These are phyloP conservation scores for Myochromella boudieri DNA, from an alignment of 768 basidiomycete genomes.

Conservation along the genomic window DNA sequence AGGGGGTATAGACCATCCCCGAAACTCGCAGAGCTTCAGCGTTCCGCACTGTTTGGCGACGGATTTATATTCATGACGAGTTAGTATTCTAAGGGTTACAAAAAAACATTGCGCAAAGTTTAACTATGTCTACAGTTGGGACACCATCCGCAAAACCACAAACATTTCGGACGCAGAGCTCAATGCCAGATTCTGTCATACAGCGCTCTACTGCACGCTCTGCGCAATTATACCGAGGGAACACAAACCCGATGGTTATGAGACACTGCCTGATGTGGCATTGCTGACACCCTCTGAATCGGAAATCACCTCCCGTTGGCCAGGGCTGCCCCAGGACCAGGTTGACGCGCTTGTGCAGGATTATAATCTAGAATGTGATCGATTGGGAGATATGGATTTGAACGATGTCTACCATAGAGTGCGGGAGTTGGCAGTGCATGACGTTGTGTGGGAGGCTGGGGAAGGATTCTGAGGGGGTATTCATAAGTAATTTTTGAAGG, in stretches of 20 bases:
- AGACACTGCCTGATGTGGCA: constrained; percentile 59
- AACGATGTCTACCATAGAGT: constrained; percentile 63
- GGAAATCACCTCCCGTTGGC: constrained; percentile 72
- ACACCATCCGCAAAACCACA: constrained; percentile 67
- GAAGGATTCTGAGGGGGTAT: constrained; percentile 12
- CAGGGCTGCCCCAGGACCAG: constrained; percentile 68
- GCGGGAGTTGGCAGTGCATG: constrained; percentile 58
- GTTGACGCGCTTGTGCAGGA: constrained; percentile 58
- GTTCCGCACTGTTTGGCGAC: constrained; percentile 79
- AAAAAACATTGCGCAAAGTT: background rate
- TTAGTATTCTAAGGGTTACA: constrained; percentile 36
- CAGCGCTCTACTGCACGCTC: constrained; percentile 74
- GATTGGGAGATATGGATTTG: constrained; percentile 56
- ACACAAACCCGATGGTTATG: constrained; percentile 43
- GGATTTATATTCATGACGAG: constrained; percentile 89
- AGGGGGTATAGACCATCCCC: constrained; percentile 55
- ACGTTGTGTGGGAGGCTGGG: constrained; percentile 36
- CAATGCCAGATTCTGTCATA: constrained; percentile 65
- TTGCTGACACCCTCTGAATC: constrained; percentile 53
- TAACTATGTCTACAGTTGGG: constrained; percentile 58
- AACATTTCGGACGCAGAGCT: constrained; percentile 78
- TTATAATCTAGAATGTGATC: constrained; percentile 60
- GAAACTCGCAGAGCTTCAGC: constrained; percentile 68
- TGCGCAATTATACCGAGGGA: constrained; percentile 43
- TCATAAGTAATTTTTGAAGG: constrained; percentile 17